A percentile compares a stretch with the other conserved stretches of the same genome.
Evolutionary conservation across 2,329 filamentous ascomycete genomes (phyloP).

Genomic region (Fusarium aywerte): DNA sequence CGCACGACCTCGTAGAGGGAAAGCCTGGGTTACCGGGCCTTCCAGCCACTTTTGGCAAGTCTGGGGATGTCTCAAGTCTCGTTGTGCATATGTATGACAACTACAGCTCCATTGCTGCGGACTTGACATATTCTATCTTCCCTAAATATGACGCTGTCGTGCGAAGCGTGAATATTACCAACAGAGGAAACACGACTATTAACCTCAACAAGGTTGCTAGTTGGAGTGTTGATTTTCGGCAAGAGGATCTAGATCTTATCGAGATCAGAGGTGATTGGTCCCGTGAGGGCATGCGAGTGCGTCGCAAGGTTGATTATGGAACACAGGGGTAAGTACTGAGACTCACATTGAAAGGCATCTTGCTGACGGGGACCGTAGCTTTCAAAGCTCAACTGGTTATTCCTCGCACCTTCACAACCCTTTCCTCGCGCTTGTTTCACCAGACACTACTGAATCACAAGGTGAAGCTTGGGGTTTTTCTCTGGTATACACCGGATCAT

Average conservation of each 20-base stretch:
- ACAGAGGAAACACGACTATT: conserved; percentile 64
- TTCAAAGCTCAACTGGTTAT: conserved; percentile 70
- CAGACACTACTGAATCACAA: conserved; percentile 67
- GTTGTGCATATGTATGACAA: conserved; percentile 70
- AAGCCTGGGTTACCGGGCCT: conserved; percentile 67
- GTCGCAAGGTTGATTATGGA: conserved; percentile 67
- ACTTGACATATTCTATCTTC: conserved; percentile 72
- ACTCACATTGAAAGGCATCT: fast-evolving
- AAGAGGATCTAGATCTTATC: conserved; percentile 70
- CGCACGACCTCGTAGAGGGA: conserved; percentile 63
- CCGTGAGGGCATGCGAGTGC: conserved; percentile 65
- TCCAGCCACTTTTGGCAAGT: conserved; percentile 68
- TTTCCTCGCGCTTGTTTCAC: conserved; percentile 67
- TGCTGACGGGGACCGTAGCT: conserved; percentile 52
- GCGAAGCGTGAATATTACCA: conserved; percentile 70
- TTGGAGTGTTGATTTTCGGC: conserved; percentile 70
- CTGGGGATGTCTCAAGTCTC: conserved; percentile 67
- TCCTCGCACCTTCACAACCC: conserved; percentile 73
- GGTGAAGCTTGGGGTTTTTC: conserved; percentile 74
- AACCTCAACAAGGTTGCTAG: conserved; percentile 67
- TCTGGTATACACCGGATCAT: conserved; percentile 72
- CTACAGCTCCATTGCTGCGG: conserved; percentile 66
- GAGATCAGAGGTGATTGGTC: conserved; percentile 72
- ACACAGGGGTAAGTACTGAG: conserved; percentile 58
- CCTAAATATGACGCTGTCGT: conserved; percentile 70